phyloP scores from a whole-genome alignment of 2,329 filamentous ascomycete species.

The Aspergillus fijiensis region DNA sequence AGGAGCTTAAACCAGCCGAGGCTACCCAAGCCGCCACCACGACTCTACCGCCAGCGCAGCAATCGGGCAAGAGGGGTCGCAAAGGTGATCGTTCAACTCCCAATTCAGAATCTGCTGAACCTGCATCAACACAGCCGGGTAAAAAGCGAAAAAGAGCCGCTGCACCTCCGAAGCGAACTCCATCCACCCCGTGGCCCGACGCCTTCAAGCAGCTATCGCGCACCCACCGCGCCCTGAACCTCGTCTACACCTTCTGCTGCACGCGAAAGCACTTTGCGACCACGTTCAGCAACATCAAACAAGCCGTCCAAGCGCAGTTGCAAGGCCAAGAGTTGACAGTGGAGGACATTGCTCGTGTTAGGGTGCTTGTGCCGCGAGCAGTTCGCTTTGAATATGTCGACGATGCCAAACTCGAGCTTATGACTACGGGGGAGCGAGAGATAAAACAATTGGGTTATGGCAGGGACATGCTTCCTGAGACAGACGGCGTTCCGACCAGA shows the following conservation, averaged over 20 bases:
- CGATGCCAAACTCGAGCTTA: conserved; percentile 76
- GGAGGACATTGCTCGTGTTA: conserved; percentile 80
- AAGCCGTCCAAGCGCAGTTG: conserved; percentile 79
- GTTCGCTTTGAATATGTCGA: conserved; percentile 87
- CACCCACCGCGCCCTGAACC: conserved; percentile 79
- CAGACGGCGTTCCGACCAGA: conserved; percentile 43
- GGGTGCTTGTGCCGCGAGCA: conserved; percentile 71
- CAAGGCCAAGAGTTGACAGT: conserved; percentile 64
- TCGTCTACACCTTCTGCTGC: conserved; percentile 93
- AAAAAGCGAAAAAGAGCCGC: conserved; percentile 5
- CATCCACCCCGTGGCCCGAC: conserved; percentile 67
- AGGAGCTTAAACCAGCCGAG: background rate
- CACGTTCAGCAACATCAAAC: conserved; percentile 83
- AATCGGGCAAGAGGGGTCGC: background rate
- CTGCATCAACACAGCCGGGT: conserved; percentile 5
- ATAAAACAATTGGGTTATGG: conserved; percentile 59
- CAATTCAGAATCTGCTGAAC: background rate
- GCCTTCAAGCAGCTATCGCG: conserved; percentile 70
- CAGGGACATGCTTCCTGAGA: conserved; percentile 53
- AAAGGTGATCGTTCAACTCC: background rate
- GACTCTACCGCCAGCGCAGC: background rate
- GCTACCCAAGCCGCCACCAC: background rate
- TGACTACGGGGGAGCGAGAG: conserved; percentile 58
- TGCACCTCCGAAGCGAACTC: conserved; percentile 22
- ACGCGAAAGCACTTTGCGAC: conserved; percentile 90